Conservation (phyloP, 257 asterid species). For the Primulina eburnea region DNA sequence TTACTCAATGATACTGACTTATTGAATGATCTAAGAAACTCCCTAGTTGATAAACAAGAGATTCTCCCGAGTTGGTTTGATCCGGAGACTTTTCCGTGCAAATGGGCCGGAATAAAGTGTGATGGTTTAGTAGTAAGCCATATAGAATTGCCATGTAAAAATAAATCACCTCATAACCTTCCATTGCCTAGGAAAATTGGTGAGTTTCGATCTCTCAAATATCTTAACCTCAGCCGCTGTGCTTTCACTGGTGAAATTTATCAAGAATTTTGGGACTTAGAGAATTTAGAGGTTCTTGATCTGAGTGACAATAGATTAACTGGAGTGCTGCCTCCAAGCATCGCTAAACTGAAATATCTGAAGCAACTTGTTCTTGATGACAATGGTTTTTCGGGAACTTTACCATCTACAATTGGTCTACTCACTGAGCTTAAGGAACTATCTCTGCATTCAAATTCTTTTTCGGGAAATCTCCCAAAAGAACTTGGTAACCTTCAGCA, state of each 20-base stretch:
- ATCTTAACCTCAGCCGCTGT: conserved; percentile 63
- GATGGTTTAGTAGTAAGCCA: conserved; percentile 36
- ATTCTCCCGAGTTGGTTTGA: conserved; percentile 47
- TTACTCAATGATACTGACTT: conserved; percentile 32
- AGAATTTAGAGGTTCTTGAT: conserved; percentile 50
- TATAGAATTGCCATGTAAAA: conserved; percentile 37
- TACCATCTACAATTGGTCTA: conserved; percentile 49
- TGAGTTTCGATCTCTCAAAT: conserved; percentile 45
- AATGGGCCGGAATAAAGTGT: conserved; percentile 65
- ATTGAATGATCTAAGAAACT: conserved; percentile 39
- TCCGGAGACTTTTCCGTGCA: conserved; percentile 46
- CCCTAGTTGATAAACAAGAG: conserved; percentile 31
- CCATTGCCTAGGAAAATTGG: conserved; percentile 50
- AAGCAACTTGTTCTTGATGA: conserved; percentile 57
- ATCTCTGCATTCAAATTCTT: conserved; percentile 52
- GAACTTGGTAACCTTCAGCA: conserved; percentile 51
- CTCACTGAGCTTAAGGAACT: conserved; percentile 51
- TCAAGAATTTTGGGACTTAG: conserved; percentile 50
- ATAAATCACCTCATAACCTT: conserved; percentile 32
- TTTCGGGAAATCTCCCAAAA: conserved; percentile 51
- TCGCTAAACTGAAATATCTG: conserved; percentile 38
- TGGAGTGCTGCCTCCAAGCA: conserved; percentile 41
- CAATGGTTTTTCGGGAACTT: conserved; percentile 48
- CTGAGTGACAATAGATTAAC: conserved; percentile 51
- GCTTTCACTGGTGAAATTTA: conserved; percentile 45